Conservation (phyloP, 805 yeast species). For the Yamadazyma scolyti region DNA sequence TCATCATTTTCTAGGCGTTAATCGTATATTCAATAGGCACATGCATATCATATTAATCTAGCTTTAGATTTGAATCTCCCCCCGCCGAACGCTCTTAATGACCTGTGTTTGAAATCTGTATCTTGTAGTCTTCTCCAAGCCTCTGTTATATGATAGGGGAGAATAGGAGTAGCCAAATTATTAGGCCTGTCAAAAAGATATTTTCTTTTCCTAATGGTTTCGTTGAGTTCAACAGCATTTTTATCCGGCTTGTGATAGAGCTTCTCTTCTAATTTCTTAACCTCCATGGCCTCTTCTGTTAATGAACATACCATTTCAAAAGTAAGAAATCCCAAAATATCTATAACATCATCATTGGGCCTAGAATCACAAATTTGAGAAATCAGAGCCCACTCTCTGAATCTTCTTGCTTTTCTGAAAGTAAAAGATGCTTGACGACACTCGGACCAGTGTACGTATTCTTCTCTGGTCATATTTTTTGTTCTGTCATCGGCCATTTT, state of each 20-base stretch:
- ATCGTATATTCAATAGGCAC: not conserved
- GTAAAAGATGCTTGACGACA: slow-evolving; percentile 98
- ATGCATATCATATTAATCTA: slow-evolving; percentile 39
- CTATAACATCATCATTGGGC: slow-evolving; percentile 95
- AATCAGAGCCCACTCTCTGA: slow-evolving; percentile 95
- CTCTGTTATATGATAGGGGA: slow-evolving; percentile 78
- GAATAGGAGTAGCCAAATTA: slow-evolving; percentile 71
- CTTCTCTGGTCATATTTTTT: slow-evolving; percentile 89
- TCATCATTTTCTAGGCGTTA: too few species aligned
- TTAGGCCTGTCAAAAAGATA: slow-evolving; percentile 86
- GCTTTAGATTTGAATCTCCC: slow-evolving; percentile 55
- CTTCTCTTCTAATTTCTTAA: slow-evolving; percentile 66
- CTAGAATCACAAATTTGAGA: slow-evolving; percentile 79
- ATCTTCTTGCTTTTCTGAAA: slow-evolving; percentile 88
- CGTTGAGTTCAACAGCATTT: slow-evolving; percentile 9
- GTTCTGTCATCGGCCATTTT: slow-evolving; percentile 95
- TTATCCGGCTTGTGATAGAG: slow-evolving; percentile 35
- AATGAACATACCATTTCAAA: slow-evolving; percentile 94
- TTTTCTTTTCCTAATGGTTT: slow-evolving; percentile 31
- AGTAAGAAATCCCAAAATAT: slow-evolving; percentile 89
- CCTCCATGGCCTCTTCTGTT: slow-evolving; percentile 85
- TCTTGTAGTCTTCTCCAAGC: slow-evolving; percentile 83
- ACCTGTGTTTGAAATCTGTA: slow-evolving; percentile 52
- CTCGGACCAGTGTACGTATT: slow-evolving; percentile 98
- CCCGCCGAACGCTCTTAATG: slow-evolving; percentile 69